A percentile compares a stretch with the other conserved stretches of the same genome.
These are phyloP conservation scores for Styphnolobium japonicum DNA, from an alignment of 306 rosid species.

Conservation along the genomic window DNA sequence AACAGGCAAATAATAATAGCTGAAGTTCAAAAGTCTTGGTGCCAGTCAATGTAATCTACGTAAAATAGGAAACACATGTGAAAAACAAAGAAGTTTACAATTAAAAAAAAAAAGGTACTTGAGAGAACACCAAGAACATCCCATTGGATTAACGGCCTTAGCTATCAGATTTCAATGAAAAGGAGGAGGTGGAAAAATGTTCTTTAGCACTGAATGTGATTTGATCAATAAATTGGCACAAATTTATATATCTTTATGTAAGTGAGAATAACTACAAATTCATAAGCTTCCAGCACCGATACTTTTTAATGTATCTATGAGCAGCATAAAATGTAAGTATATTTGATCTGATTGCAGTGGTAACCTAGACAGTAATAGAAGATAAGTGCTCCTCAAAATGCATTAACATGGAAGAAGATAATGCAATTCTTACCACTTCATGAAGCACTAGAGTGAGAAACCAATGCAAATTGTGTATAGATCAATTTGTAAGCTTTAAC, in stretches of 20 bases:
- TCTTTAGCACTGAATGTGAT: background rate
- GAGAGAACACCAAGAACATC: background rate
- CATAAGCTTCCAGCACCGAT: background rate
- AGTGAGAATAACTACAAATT: background rate
- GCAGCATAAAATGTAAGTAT: background rate
- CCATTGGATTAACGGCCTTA: background rate
- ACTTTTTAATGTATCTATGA: background rate
- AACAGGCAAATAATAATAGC: background rate
- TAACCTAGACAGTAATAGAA: background rate
- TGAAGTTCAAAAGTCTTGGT: background rate
- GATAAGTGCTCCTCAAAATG: background rate
- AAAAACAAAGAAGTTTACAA: background rate
- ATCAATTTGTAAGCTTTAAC: background rate
- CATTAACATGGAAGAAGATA: background rate
- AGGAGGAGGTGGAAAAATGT: background rate
- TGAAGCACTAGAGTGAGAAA: background rate
- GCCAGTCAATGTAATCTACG: background rate
- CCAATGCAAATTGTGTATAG: background rate
- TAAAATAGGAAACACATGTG: background rate
- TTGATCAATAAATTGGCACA: background rate
- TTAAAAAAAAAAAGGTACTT: background rate
- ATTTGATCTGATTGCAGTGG: background rate
- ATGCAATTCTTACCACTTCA: background rate
- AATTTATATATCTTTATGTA: background rate
- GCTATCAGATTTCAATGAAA: background rate